Evolutionary conservation across 2,329 filamentous ascomycete genomes (phyloP).

Genomic region (Tothia fuscella): DNA sequence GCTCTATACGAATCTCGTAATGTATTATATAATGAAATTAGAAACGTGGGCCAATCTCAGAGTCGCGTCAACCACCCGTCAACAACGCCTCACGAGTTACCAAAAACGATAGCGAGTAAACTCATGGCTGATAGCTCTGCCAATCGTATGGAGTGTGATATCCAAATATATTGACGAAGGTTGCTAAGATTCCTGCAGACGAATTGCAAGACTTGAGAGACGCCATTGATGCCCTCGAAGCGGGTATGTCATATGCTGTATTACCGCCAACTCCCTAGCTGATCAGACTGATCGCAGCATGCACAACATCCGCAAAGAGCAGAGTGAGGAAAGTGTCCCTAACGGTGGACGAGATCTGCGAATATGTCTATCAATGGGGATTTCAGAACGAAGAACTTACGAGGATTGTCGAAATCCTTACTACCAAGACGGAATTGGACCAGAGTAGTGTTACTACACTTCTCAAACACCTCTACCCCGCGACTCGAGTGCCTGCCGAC

Average conservation of each 20-base stretch:
- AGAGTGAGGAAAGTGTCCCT: slow-evolving; percentile 51
- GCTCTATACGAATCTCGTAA: too few species aligned
- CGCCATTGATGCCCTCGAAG: slow-evolving; percentile 25
- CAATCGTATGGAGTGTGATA: too few species aligned
- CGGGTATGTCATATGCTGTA: slow-evolving; percentile 20
- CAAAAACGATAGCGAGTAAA: too few species aligned
- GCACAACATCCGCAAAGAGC: slow-evolving; percentile 47
- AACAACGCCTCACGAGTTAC: too few species aligned
- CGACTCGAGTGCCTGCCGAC: slow-evolving; percentile 47
- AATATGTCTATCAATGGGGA: slow-evolving; percentile 55
- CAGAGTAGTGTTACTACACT: slow-evolving; percentile 60
- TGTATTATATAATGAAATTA: too few species aligned
- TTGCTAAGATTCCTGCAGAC: background rate
- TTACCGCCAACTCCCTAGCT: background rate
- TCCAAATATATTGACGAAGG: too few species aligned
- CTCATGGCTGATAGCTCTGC: too few species aligned
- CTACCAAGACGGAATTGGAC: slow-evolving; percentile 56
- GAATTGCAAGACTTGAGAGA: slow-evolving; percentile 13
- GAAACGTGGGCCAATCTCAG: too few species aligned
- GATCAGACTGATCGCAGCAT: slow-evolving; percentile 18
- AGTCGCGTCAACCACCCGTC: too few species aligned
- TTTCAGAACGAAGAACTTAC: slow-evolving; percentile 49
- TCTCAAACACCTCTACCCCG: slow-evolving; percentile 64
- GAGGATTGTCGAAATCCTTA: slow-evolving; percentile 54
- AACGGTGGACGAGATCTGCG: slow-evolving; percentile 50